These are phyloP conservation scores for Recurvomyces mirabilis DNA, from an alignment of 495 filamentous ascomycete species.

Conservation along the genomic window DNA sequence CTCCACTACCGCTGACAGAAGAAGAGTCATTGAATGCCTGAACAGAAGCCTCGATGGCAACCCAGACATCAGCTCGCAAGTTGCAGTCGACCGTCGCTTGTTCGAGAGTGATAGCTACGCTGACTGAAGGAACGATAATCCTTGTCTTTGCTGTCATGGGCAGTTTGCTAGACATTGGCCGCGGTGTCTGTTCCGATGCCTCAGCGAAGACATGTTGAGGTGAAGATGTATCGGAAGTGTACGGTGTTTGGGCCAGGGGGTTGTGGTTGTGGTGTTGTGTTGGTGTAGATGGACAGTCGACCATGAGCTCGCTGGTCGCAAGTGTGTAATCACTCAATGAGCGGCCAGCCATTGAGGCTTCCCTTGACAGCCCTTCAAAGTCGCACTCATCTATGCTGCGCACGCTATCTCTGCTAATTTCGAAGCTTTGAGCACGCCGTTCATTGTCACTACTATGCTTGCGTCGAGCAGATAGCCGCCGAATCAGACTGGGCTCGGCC, in stretches of 20 bases:
- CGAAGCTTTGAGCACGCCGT: constrained; percentile 13
- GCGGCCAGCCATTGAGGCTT: not conserved
- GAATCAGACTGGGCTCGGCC: constrained; percentile 16
- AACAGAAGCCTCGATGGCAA: constrained; percentile 14
- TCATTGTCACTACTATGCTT: constrained; percentile 13
- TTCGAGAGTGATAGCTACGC: constrained; percentile 6
- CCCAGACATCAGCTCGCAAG: constrained; percentile 14
- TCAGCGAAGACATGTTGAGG: too few relatives aligned
- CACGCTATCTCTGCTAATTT: constrained; percentile 7
- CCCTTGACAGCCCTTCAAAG: not conserved
- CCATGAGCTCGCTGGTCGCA: constrained; percentile 3
- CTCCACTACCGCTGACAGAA: too few relatives aligned
- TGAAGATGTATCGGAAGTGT: too few relatives aligned
- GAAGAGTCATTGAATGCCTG: too few relatives aligned
- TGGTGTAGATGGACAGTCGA: too few relatives aligned
- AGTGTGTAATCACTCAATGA: constrained; percentile 3
- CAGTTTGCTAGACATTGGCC: too few relatives aligned
- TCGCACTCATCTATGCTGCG: constrained; percentile 1
- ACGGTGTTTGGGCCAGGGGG: too few relatives aligned
- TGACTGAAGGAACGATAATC: constrained; percentile 10
- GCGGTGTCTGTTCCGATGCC: too few relatives aligned
- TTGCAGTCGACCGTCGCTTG: constrained; percentile 4
- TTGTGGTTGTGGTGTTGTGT: too few relatives aligned
- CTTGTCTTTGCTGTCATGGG: too few relatives aligned
- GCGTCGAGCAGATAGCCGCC: constrained; percentile 15